phyloP scores from a whole-genome alignment of 495 filamentous ascomycete species.

The Aspergillus carlsbadensis region DNA sequence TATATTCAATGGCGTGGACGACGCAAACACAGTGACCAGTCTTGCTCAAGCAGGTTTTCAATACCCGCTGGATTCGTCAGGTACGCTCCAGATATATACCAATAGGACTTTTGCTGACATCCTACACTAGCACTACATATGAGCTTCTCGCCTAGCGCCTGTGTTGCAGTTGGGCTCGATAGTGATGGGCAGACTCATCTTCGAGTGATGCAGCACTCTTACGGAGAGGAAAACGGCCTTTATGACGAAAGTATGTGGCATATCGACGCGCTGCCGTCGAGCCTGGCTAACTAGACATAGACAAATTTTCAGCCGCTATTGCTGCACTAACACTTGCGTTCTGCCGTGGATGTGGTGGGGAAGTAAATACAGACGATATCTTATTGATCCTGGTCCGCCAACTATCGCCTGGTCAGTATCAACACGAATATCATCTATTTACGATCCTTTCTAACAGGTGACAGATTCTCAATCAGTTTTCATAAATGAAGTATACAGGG shows the following conservation, averaged over 20 bases:
- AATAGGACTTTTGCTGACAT: conserved; percentile 4
- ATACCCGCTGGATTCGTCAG: conserved; percentile 44
- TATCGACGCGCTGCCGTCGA: neutral
- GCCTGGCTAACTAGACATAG: conserved; percentile 24
- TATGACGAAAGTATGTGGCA: conserved; percentile 44
- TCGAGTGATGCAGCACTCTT: conserved; percentile 56
- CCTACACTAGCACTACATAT: conserved; percentile 56
- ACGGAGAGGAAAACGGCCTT: conserved; percentile 35
- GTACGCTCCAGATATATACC: conserved; percentile 13
- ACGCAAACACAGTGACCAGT: conserved; percentile 61
- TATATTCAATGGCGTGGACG: conserved; percentile 59
- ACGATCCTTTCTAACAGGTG: neutral
- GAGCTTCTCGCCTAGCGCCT: conserved; percentile 73
- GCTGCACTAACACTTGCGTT: conserved; percentile 61
- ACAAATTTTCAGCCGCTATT: conserved; percentile 53
- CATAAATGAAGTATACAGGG: conserved; percentile 62
- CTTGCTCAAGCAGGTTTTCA: conserved; percentile 71
- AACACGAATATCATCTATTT: neutral
- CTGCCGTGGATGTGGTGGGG: conserved; percentile 52
- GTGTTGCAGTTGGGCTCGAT: conserved; percentile 61
- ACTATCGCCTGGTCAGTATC: conserved; percentile 49
- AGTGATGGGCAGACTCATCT: conserved; percentile 65
- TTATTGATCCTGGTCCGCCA: conserved; percentile 59
- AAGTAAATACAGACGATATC: conserved; percentile 70
- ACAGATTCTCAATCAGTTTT: conserved; percentile 50